These are phyloP conservation scores for Gelatoporia subvermispora DNA, from an alignment of 768 basidiomycete species.

Conservation along the genomic window DNA sequence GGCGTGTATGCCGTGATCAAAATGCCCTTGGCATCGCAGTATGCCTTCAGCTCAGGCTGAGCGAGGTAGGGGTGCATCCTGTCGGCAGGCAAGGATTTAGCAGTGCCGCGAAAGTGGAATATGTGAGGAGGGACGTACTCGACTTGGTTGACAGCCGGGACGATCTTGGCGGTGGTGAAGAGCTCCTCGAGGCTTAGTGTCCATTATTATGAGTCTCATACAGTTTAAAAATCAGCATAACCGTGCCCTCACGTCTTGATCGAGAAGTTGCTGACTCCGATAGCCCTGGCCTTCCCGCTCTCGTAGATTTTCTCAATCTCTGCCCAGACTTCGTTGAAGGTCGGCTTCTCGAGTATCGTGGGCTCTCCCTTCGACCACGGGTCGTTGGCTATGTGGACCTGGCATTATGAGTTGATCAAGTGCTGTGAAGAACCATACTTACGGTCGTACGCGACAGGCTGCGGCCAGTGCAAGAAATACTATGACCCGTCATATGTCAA, in stretches of 20 bases:
- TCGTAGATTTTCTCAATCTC: constrained; percentile 46
- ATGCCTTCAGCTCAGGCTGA: constrained; percentile 41
- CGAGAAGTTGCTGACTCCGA: constrained; percentile 60
- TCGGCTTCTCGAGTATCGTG: constrained; percentile 24
- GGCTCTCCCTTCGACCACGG: constrained; percentile 28
- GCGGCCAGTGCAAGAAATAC: constrained; percentile 52
- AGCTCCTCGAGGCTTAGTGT: constrained; percentile 22
- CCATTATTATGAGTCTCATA: background rate
- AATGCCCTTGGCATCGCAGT: constrained; percentile 47
- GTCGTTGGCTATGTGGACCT: constrained; percentile 20
- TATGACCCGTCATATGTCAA: constrained; percentile 8
- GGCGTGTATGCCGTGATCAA: constrained; percentile 46
- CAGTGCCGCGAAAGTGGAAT: background rate
- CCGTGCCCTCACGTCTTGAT: constrained; percentile 42
- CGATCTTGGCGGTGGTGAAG: constrained; percentile 23
- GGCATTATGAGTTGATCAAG: background rate
- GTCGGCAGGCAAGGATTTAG: background rate
- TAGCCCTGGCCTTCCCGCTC: constrained; percentile 42
- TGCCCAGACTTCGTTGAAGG: constrained; percentile 41
- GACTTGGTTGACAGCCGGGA: constrained; percentile 34
- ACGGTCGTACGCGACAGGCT: constrained; percentile 30
- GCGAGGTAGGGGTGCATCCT: constrained; percentile 50
- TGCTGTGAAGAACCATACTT: background rate
- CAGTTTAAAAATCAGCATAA: background rate
- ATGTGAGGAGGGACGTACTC: constrained; percentile 13